Evolutionary conservation across 768 basidiomycete genomes (phyloP), one percentile per base, ranked within the genome.

Genomic region (Pleurotus tuber-regium): DNA sequence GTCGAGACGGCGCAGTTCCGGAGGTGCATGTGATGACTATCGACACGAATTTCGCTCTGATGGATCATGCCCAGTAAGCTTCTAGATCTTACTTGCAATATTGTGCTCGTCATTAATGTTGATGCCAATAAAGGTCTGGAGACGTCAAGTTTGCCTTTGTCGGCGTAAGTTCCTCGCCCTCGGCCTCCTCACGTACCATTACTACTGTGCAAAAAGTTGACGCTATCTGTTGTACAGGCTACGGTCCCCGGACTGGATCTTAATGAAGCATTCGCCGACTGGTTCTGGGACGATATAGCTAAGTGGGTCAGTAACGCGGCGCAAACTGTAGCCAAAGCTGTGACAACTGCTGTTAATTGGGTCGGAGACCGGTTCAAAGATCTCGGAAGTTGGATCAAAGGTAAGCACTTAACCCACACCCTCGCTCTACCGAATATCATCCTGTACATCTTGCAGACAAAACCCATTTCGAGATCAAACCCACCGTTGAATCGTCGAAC

Each of bases 21-120:
- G 56, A 60, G 21, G 70, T 72, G 21, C 62, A 66, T 28, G 68
- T 63, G 2, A 57, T 76, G n/a, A 57, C 54, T 16, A 57, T 70
- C 14, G 68, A 68, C 52, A 66, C 61, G 14, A 57, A 70, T 57
- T 76, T 67, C 55, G 54, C 49, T 46, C 61, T 60, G 12, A 55
- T 63, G 8, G 57, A 64, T 50, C 43, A 60, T 11, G 36, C 53
- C 8, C 38, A 48, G 57, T 59, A 30, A 33, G 60, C 10, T 21
- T n/a, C 19, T 41, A 16, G 31, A 35, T n/a, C 31, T 35, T 1
- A 11, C 14, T 21, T 10, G 10, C 14, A 11, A 1, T 41, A 21
- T 11, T 14, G n/a, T 21, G n/a, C 19, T 21, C 19, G 8, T 9
- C 12, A n/a, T 44, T 11, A 18, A 16, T 12, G 7, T 23, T 19